Percentiles rank a stretch among this genome's conserved stretches.
phyloP scores from a whole-genome alignment of 2,329 filamentous ascomycete genomes.

The Xylaria sp. region DNA sequence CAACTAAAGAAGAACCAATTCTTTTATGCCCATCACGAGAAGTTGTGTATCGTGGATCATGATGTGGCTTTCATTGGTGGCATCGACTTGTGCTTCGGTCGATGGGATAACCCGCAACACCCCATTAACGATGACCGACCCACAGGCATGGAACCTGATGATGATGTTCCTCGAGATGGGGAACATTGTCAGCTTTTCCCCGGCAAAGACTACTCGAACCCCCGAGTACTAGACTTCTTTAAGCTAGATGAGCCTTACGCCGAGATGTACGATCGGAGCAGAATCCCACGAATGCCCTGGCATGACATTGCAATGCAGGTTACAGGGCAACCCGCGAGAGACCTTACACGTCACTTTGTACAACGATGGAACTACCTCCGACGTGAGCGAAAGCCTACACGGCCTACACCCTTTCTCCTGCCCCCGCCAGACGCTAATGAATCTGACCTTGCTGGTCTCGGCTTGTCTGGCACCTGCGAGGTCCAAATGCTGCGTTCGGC shows the following conservation, averaged over 20 bases:
- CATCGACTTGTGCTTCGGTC: constrained; percentile 94
- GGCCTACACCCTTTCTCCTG: constrained; percentile 91
- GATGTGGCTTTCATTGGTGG: constrained; percentile 95
- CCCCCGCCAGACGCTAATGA: constrained; percentile 91
- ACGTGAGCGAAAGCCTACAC: constrained; percentile 89
- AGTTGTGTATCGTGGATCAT: constrained; percentile 96
- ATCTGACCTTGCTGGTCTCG: constrained; percentile 86
- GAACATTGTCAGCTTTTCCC: constrained; percentile 97
- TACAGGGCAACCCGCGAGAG: constrained; percentile 92
- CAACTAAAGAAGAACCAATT: constrained; percentile 99
- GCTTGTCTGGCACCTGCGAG: constrained; percentile 92
- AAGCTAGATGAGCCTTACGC: constrained; percentile 93
- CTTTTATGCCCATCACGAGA: constrained; percentile 99
- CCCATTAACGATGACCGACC: constrained; percentile 90
- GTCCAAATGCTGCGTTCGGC: constrained; percentile 95
- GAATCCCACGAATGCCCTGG: constrained; percentile 95
- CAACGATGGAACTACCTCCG: constrained; percentile 98
- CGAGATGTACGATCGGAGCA: constrained; percentile 96
- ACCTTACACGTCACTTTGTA: constrained; percentile 94
- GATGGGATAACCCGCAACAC: constrained; percentile 97
- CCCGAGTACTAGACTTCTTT: constrained; percentile 94
- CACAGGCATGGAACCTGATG: constrained; percentile 86
- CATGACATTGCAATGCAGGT: constrained; percentile 99
- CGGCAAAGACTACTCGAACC: constrained; percentile 98
- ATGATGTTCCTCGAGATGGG: constrained; percentile 81